Conservation (phyloP, 2,329 filamentous ascomycete genomes). For the Stagonosporopsis tanaceti region DNA sequence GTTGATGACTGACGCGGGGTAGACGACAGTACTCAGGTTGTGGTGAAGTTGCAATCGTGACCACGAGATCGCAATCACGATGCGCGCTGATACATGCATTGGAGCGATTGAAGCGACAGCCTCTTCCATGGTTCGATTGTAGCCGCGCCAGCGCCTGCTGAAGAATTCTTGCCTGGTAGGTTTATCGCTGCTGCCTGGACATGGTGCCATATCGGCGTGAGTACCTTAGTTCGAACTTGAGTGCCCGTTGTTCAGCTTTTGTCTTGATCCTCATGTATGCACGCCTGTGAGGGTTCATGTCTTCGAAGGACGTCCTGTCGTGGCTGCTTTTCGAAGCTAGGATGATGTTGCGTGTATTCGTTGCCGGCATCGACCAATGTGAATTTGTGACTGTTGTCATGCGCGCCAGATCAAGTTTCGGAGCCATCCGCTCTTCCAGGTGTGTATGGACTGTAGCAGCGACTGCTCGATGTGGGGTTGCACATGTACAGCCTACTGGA, state of each 20-base stretch:
- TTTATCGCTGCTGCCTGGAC: background rate
- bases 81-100: background rate
- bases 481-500: too few relatives aligned
- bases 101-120: background rate
- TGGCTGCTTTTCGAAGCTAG: background rate
- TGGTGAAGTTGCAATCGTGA: constrained; percentile 21
- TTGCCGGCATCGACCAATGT: too few relatives aligned
- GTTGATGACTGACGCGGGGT: constrained; percentile 3
- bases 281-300: background rate
- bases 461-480: too few relatives aligned
- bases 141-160: background rate
- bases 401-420: too few relatives aligned
- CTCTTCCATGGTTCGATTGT: background rate
- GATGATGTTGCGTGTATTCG: background rate
- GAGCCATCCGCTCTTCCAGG: too few relatives aligned
- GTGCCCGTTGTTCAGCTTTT: background rate
- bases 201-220: background rate
- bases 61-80: background rate
- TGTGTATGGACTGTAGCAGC: too few relatives aligned
- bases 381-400: background rate
- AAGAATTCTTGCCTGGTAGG: background rate
- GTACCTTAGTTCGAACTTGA: background rate
- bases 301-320: background rate
- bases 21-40: constrained; percentile 16
- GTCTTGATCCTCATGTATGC: background rate